A percentile compares a stretch with the other conserved stretches of the same genome.
These are phyloP conservation scores for Populus hybrid DNA, from an alignment of 441 rosid species.

Conservation along the genomic window DNA sequence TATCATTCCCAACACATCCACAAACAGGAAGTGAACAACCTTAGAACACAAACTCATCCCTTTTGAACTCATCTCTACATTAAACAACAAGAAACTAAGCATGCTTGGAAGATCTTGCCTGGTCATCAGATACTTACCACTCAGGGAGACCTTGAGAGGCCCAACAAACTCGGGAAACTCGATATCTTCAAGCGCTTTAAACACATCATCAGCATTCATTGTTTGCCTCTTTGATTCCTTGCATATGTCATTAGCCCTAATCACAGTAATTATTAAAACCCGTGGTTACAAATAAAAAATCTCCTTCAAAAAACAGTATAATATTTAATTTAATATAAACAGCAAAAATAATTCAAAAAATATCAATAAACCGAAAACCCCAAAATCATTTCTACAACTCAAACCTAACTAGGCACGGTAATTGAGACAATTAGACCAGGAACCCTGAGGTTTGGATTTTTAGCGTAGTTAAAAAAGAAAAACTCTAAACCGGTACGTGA, in stretches of 20 bases:
- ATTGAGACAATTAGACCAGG: background rate
- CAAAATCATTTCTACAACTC: background rate
- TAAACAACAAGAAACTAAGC: background rate
- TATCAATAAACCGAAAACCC: background rate
- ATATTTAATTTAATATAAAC: too few relatives aligned
- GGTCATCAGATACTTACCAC: slow-evolving; percentile 34
- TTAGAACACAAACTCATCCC: background rate
- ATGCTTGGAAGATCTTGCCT: background rate
- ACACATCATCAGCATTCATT: slow-evolving; percentile 76
- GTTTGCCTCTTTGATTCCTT: slow-evolving; percentile 94
- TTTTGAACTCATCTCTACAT: background rate
- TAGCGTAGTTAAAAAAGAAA: background rate
- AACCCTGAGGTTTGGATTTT: background rate
- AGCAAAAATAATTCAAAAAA: too few relatives aligned
- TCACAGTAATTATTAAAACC: background rate
- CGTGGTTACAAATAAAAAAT: background rate
- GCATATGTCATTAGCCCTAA: slow-evolving; percentile 86
- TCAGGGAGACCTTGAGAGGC: slow-evolving; percentile 76
- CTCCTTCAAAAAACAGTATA: background rate
- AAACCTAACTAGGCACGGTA: background rate
- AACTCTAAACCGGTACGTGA: background rate
- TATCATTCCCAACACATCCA: background rate
- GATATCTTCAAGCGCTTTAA: slow-evolving; percentile 76
- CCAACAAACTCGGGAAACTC: slow-evolving; percentile 73
- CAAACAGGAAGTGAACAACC: background rate